These are phyloP conservation scores for Tetracladium marchalianum DNA, from an alignment of 495 filamentous ascomycete species.

Conservation along the genomic window DNA sequence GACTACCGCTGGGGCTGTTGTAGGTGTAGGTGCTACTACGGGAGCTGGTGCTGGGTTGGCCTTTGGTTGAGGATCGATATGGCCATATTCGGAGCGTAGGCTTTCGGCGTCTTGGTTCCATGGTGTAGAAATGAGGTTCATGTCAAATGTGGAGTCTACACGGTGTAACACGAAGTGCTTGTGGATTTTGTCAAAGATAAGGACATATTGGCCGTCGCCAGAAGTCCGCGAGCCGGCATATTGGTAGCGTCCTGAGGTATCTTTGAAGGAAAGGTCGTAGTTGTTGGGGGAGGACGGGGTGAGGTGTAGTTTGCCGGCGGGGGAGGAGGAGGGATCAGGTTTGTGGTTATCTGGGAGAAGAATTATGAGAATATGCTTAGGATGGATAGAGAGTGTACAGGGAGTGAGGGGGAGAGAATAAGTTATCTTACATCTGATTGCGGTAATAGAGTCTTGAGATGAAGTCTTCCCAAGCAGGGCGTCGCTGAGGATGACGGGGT, in stretches of 20 bases:
- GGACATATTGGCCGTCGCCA: conserved; percentile 40
- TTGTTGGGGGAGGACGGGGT: conserved; percentile 26
- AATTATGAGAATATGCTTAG: no score
- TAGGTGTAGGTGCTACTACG: no score
- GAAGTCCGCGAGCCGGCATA: conserved; percentile 38
- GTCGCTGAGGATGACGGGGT: conserved; percentile 46
- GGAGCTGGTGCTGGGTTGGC: no score
- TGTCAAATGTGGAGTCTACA: conserved; percentile 48
- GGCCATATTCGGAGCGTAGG: conserved; percentile 12
- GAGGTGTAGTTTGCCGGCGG: conserved; percentile 28
- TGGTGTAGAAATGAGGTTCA: conserved; percentile 35
- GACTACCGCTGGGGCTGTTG: background rate
- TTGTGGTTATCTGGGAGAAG: conserved; percentile 46
- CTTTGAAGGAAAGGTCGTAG: conserved; percentile 29
- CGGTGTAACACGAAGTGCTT: conserved; percentile 46
- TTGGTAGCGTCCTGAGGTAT: conserved; percentile 37
- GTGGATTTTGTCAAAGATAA: conserved; percentile 43
- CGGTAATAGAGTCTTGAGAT: conserved; percentile 41
- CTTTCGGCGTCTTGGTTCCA: conserved; percentile 11
- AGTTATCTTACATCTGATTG: conserved; percentile 36
- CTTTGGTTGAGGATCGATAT: conserved; percentile 7
- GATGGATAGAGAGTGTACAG: background rate
- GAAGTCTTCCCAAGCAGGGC: conserved; percentile 37
- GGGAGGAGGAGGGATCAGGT: conserved; percentile 28
- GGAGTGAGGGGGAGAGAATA: background rate